Conservation (phyloP, 2,329 filamentous ascomycete species). For the Cladosporium sp. region DNA sequence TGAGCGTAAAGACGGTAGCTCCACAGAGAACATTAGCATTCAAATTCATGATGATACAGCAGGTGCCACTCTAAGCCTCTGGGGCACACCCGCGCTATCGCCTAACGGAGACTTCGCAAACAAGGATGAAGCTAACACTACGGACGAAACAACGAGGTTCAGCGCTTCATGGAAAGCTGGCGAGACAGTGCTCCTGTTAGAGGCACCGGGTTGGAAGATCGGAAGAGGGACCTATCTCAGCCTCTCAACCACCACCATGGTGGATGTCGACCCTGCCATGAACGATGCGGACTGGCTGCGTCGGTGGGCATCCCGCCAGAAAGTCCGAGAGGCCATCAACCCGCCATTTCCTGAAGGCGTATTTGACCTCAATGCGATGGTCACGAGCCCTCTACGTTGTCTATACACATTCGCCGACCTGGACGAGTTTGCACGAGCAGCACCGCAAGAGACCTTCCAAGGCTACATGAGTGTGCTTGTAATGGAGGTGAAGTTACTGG, state of each 20-base stretch:
- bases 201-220: constrained; percentile 29
- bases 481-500: constrained; percentile 38
- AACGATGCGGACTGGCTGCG: constrained; percentile 53
- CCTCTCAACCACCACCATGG: constrained; percentile 42
- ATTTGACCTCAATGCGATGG: constrained; percentile 25
- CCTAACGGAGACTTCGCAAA: constrained; percentile 16
- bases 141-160: constrained; percentile 10
- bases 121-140: neutral
- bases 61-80: constrained; percentile 51
- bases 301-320: constrained; percentile 44
- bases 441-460: constrained; percentile 34
- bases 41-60: constrained; percentile 56
- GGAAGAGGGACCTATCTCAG: constrained; percentile 30
- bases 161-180: constrained; percentile 25
- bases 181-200: constrained; percentile 29
- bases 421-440: constrained; percentile 37
- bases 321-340: constrained; percentile 49
- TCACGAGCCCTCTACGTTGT: constrained; percentile 26
- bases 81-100: constrained; percentile 44
- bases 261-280: constrained; percentile 55
- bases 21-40: constrained; percentile 47
- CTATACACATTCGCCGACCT: constrained; percentile 44
- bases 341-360: constrained; percentile 41
- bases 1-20: constrained; percentile 43
- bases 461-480: constrained; percentile 45